Evolutionary conservation across 345 rosid genomes (phyloP).

Genomic region (Corymbia maculata): DNA sequence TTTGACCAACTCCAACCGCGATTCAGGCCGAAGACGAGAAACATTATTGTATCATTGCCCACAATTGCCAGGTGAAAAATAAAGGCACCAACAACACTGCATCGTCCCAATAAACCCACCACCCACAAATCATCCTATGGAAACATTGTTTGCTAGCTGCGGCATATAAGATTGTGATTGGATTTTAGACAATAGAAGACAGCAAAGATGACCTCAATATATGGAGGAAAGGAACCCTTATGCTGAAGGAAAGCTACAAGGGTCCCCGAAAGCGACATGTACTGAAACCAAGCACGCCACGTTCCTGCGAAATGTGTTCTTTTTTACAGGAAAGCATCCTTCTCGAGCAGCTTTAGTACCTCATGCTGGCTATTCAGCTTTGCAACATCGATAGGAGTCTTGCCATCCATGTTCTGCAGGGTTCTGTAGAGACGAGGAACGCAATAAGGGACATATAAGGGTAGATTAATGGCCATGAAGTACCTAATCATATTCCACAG

Average conservation of each 20-base stretch:
- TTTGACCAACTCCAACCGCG: background rate
- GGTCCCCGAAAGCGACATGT: background rate
- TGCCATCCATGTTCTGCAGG: conserved; percentile 91
- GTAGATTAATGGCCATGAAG: background rate
- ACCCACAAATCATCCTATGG: background rate
- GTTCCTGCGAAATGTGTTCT: background rate
- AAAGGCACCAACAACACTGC: background rate
- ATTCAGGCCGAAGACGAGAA: background rate
- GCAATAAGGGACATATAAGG: background rate
- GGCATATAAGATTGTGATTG: background rate
- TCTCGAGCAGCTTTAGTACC: conserved; percentile 86
- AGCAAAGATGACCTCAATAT: background rate
- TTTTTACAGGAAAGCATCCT: conserved; percentile 82
- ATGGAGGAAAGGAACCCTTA: background rate
- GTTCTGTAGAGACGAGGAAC: conserved; percentile 32
- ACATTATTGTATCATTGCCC: background rate
- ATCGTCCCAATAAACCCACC: background rate
- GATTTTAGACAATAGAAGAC: background rate
- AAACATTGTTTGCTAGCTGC: background rate
- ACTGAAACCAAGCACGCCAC: background rate
- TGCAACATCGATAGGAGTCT: conserved; percentile 95
- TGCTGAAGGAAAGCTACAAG: background rate
- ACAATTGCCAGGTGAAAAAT: background rate
- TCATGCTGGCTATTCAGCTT: conserved; percentile 90
- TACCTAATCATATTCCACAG: background rate